Evolutionary conservation across 176 grass and related monocot species (phyloP).

Genomic region (Saccharum spontaneum): DNA sequence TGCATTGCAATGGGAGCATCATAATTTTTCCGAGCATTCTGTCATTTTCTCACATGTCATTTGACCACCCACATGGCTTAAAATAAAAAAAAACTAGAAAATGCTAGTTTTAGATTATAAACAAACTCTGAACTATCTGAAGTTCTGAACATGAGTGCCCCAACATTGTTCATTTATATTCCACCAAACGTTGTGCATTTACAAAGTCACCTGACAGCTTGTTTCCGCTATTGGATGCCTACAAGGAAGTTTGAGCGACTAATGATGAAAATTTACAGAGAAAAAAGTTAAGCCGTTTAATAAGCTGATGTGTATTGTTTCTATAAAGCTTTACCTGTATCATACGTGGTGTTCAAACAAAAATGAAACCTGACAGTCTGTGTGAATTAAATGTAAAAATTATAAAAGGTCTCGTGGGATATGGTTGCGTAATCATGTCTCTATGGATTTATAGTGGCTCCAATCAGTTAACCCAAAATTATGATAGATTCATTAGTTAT

Average conservation of each 20-base stretch:
- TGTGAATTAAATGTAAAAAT: not conserved
- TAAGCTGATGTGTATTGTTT: not conserved
- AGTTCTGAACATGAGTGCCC: not conserved
- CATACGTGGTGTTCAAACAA: not conserved
- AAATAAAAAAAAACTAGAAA: too few species aligned
- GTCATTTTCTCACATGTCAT: too few species aligned
- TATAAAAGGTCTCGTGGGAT: not conserved
- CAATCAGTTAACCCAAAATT: too few species aligned
- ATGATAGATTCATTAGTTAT: too few species aligned
- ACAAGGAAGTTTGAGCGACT: constrained; percentile 22
- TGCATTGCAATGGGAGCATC: too few species aligned
- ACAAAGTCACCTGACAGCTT: constrained; percentile 54
- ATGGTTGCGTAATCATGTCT: not conserved
- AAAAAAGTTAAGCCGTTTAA: not conserved
- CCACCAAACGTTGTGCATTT: constrained; percentile 79
- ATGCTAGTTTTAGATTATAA: too few species aligned
- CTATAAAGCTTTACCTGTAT: not conserved
- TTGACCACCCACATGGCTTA: too few species aligned
- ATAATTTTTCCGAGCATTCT: too few species aligned
- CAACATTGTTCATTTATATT: constrained; percentile 58
- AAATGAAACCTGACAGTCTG: not conserved
- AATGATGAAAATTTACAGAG: not conserved
- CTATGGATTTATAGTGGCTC: too few species aligned
- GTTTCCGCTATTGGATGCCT: constrained; percentile 71
- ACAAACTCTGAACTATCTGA: too few species aligned